A percentile compares a stretch with the other conserved stretches of the same genome.
phyloP scores from a whole-genome alignment of 108 stramenopile genomes.

The Pseudonitzschia multistriata region DNA sequence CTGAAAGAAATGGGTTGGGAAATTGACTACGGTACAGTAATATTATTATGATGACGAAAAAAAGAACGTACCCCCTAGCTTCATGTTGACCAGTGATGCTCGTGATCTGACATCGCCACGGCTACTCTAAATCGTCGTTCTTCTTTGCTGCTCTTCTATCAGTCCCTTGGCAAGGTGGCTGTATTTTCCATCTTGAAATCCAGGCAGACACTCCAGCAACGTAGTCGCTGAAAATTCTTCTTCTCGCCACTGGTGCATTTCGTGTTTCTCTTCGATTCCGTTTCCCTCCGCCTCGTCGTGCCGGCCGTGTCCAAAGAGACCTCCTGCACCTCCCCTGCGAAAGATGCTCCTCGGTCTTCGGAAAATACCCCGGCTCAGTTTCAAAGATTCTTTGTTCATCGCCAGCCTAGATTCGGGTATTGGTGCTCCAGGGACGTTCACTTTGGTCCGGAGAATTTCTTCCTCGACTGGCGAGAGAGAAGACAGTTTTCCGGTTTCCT shows the following conservation, averaged over 20 bases:
- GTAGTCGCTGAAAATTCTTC: background rate
- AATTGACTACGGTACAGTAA: too few species aligned
- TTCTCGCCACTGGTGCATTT: background rate
- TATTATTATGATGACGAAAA: too few species aligned
- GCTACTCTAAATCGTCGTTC: background rate
- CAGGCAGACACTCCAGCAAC: constrained; percentile 32
- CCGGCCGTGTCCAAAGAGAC: constrained; percentile 9
- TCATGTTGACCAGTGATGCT: too few species aligned
- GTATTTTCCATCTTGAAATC: constrained; percentile 28
- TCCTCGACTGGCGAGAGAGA: background rate
- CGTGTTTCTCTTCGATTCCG: background rate
- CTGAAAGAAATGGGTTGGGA: too few species aligned
- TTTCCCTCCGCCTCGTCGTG: background rate
- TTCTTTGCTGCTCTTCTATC: background rate
- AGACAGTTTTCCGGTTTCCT: background rate
- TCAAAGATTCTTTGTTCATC: background rate
- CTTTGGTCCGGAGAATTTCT: constrained; percentile 11
- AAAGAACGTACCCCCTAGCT: too few species aligned
- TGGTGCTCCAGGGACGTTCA: constrained; percentile 21
- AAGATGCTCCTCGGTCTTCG: background rate
- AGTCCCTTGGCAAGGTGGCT: constrained; percentile 34
- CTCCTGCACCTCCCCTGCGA: background rate
- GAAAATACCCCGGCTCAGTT: background rate
- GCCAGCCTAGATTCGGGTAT: constrained; percentile 5
- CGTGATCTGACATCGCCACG: too few species aligned